Conservation (phyloP, 495 filamentous ascomycete genomes). For the Tuber melanosporum region DNA sequence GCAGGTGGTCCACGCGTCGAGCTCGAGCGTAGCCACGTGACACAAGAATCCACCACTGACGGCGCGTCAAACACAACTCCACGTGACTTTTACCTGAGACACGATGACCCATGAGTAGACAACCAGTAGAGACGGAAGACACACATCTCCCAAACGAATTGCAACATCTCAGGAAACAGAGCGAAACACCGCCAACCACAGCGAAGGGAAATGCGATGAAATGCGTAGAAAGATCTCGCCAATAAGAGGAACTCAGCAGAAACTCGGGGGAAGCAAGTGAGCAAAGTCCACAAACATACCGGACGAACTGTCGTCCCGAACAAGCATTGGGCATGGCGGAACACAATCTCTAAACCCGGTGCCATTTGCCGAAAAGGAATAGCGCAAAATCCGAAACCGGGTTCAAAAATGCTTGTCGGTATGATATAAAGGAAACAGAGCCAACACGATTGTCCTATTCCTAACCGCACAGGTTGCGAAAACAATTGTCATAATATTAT, state of each 20-base stretch:
- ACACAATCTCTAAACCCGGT: background rate
- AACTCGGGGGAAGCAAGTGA: background rate
- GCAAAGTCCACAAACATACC: background rate
- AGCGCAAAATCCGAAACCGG: background rate
- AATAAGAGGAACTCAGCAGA: background rate
- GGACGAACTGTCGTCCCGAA: background rate
- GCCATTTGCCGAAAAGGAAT: background rate
- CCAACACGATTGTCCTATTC: background rate
- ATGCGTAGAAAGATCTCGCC: background rate
- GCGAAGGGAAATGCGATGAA: background rate
- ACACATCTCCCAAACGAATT: background rate
- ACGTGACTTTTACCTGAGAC: background rate
- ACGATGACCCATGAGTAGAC: background rate
- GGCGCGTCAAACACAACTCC: background rate
- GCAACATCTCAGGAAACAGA: background rate
- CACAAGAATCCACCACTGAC: background rate
- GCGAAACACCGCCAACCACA: background rate
- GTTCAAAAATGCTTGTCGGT: background rate
- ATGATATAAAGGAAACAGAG: background rate
- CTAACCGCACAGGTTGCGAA: background rate
- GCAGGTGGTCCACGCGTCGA: background rate
- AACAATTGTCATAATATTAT: background rate
- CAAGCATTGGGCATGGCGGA: background rate
- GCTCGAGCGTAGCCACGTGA: background rate
- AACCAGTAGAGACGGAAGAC: background rate